Evolutionary conservation across 495 filamentous ascomycete genomes (phyloP), one percentile per base, ranked within the genome.

Genomic region (Neurospora tetrasperma): DNA sequence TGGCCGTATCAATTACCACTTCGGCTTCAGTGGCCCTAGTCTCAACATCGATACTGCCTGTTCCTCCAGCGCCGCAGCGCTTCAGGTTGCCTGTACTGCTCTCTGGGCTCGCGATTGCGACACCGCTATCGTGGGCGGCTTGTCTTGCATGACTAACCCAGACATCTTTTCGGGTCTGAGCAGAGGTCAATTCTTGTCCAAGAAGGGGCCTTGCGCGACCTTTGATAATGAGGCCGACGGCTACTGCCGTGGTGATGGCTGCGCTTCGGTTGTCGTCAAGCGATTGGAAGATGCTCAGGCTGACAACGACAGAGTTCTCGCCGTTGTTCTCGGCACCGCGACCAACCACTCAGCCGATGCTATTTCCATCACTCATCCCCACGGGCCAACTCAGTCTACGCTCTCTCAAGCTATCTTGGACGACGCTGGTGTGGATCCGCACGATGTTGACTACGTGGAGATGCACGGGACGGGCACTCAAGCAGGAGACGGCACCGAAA

Each of bases 391-490:
- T 0, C 93, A 96, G 78, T 87, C 90, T 8, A 80, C 86, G 12
- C 84, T 95, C n/a, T 94, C 91, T 73, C 82, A 85, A 18, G 84
- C 89, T 38, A 86, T 95, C 46, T 83, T 94, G 16, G 86, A 90
- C 62, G 85, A 91, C 43, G 90, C 91, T 11, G 87, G 91, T 46
- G 85, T 92, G 6, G 88, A 93, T 71, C 90, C 93, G 3, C 87
- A 88, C 70, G 90, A 94, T 69, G 82, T 95, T 27, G 89, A 89
- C 82, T 96, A 95, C 74, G 88, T 96, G 16, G 93, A 96, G 78
- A 93, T 94, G 89, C 93, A 96, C 78, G 93, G 93, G n/a, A 96
- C 93, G 1, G 93, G 93, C 10, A 95, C 93, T 0, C 92, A 94
- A 77, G 92, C 91, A 23, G 93, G 93, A 11, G 93, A 96, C 79